These are phyloP conservation scores for Dillenia suffruticosa DNA, from an alignment of 164 flowering plant species.

Conservation along the genomic window DNA sequence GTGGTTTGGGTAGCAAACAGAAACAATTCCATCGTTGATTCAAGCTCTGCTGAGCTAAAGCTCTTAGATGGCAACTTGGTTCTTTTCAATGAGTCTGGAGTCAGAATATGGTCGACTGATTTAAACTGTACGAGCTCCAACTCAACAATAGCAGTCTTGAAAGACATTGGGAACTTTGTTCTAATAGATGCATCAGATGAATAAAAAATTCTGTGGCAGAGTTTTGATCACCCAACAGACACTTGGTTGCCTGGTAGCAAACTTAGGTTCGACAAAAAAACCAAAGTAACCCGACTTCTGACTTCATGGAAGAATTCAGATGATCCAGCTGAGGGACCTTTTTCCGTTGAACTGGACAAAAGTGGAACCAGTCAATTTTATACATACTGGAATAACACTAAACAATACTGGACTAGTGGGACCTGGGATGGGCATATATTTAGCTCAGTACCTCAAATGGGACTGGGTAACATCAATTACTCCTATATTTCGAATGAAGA, in stretches of 20 bases:
- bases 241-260: constrained; percentile 12
- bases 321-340: neutral
- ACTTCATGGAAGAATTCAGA: constrained; percentile 11
- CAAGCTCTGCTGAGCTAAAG: neutral
- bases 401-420: constrained; percentile 22
- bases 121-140: neutral
- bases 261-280: neutral
- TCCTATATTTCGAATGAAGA: constrained; percentile 9
- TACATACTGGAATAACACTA: constrained; percentile 11
- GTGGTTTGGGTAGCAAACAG: no score
- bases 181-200: constrained; percentile 2
- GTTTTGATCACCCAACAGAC: constrained; percentile 5
- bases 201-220: neutral
- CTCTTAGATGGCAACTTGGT: constrained; percentile 4
- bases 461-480: constrained; percentile 7
- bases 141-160: neutral
- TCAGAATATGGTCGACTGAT: constrained; percentile 3
- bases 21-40: no score
- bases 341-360: constrained; percentile 4
- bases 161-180: constrained; percentile 1
- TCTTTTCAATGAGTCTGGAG: constrained; percentile 1
- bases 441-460: constrained; percentile 21
- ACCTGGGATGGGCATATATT: constrained; percentile 18
- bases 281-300: neutral
- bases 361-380: neutral